Percentiles rank a stretch among this genome's conserved stretches.
Conservation (phyloP, 768 basidiomycete genomes). For the Tremella fuciformis region DNA sequence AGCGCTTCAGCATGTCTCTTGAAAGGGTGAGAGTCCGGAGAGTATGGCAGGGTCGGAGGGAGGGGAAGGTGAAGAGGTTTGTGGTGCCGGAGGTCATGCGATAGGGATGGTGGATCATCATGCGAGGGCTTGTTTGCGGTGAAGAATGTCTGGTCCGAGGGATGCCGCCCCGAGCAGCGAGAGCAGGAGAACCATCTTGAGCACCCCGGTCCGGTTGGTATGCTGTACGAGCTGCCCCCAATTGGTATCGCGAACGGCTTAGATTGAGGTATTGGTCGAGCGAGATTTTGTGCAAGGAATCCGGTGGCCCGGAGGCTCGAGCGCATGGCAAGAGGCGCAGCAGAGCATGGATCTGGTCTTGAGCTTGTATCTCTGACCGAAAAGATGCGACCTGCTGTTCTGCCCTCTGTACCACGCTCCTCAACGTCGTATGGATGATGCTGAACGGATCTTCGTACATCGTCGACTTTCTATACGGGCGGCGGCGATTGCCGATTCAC, state of each 20-base stretch:
- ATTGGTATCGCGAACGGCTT: no score
- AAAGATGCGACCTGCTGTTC: conserved; percentile 1
- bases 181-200: conserved; percentile 36
- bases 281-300: background rate
- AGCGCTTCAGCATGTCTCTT: conserved; percentile 38
- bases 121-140: background rate
- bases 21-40: conserved; percentile 33
- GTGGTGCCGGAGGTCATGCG: background rate
- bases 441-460: no score
- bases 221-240: background rate
- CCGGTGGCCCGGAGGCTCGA: background rate
- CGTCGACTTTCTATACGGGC: no score
- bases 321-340: conserved; percentile 1
- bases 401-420: background rate
- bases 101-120: background rate
- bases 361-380: background rate
- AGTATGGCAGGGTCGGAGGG: conserved; percentile 26
- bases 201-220: conserved; percentile 24
- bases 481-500: no score
- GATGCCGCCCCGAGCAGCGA: conserved; percentile 12
- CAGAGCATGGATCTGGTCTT: background rate
- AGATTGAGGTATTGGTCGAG: no score
- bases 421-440: background rate
- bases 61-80: conserved; percentile 16
- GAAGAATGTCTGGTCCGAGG: conserved; percentile 10